Base-by-base conservation (phyloP, 1,284 basidiomycete genomes). In the Marasmius fiardii region DNA sequence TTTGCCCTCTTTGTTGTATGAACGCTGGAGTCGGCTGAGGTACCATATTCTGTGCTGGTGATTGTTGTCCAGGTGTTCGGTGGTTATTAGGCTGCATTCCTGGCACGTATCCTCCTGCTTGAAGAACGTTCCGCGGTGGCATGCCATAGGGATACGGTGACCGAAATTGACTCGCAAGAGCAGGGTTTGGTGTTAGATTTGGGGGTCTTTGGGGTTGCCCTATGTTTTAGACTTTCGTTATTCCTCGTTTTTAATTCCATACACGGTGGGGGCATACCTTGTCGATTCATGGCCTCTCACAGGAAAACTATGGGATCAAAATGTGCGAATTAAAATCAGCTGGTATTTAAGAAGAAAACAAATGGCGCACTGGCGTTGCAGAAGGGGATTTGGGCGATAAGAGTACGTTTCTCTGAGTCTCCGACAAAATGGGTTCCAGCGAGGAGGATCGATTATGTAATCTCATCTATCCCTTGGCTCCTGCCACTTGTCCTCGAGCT, bases 161-260 rank as follows among this genome's bases (percentile, higher is more conserved):
- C 62, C 88, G 81, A 71, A 82, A 89, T 65, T 84, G 83, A 43
- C 72, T 80, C 6, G 80, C 74, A 60, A 88, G 77, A 45, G 73
- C 73, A 61, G 86, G 78, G 61, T 82, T 84, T 37, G 85, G 81
- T n/a, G 80, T 78, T 58, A 90, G 79, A 69, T 79, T 87, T 61
- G 87, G 86, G 54, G 86, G 86, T 68, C 88, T 78, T 69, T 86
- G 86, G 54, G 88, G 85, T 80, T 90, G 88, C 64, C 88, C 88
- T 90, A 68, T 37, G 64, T 18, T 20, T 31, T 26, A 33, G 6
- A 1, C 23, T 20, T 20, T 43, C 23, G 6, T 52, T 26, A 35
- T 52, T 45, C 43, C 24, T 43, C 10, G 31, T 31, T 43, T 45
- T 43, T 39, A 24, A 16, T 28, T 41, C 34, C 20, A 31, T 47